Evolutionary conservation across 2,329 filamentous ascomycete species (phyloP).

Genomic region (Fusarium sp.): DNA sequence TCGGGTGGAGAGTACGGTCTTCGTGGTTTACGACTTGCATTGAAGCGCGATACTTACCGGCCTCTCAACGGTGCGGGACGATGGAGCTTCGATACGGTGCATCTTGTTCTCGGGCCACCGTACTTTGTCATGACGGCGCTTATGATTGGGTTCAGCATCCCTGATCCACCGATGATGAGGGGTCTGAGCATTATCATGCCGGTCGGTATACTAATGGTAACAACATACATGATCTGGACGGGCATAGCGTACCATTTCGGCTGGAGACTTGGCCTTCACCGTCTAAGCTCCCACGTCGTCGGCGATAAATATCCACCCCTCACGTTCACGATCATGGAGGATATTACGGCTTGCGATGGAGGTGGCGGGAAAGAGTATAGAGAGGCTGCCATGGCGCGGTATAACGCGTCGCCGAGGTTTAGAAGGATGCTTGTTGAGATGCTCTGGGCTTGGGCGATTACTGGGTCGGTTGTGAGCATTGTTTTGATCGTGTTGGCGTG

Average conservation of each 20-base stretch:
- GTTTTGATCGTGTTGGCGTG: conserved; percentile 12
- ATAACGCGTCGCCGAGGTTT: conserved; percentile 22
- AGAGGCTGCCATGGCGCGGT: conserved; percentile 14
- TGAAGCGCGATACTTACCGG: conserved; percentile 15
- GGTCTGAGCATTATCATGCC: conserved; percentile 31
- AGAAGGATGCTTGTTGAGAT: conserved; percentile 21
- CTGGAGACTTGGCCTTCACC: conserved; percentile 13
- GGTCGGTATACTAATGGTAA: conserved; percentile 28
- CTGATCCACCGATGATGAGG: conserved; percentile 24
- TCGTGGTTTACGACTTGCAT: conserved; percentile 4
- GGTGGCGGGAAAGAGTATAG: conserved; percentile 20
- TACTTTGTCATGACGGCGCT: conserved; percentile 32
- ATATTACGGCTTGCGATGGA: conserved; percentile 24
- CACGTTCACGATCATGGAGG: conserved; percentile 26
- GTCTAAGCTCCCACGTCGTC: conserved; percentile 15
- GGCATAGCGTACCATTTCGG: conserved; percentile 13
- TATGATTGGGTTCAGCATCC: conserved; percentile 31
- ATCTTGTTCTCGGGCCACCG: conserved; percentile 14
- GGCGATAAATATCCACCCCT: conserved; percentile 14
- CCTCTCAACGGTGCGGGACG: conserved; percentile 13
- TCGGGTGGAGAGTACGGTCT: conserved; percentile 55
- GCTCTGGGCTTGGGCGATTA: conserved; percentile 23
- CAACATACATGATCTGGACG: conserved; percentile 28
- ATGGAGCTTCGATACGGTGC: conserved; percentile 27
- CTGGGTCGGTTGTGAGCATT: not conserved